Base-by-base conservation (phyloP, 164 flowering plant genomes). In the Buxus sempervirens region DNA sequence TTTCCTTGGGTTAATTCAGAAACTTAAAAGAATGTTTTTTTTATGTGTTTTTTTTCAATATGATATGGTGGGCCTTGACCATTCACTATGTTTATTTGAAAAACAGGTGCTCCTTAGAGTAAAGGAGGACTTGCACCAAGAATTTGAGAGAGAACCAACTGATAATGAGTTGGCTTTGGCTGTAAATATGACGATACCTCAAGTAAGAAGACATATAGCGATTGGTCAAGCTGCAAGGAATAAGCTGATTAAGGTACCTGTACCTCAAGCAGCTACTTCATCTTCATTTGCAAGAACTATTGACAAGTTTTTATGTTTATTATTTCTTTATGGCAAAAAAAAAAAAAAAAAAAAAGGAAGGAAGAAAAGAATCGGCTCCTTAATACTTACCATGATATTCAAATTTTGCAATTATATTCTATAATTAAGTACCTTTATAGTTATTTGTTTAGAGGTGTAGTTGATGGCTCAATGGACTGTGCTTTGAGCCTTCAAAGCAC, bases 171-270 rank as follows among this genome's bases (percentile, higher is more conserved):
- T 96, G 67, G 97, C 91, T 22, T 79, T 75, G 68, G 88, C 88
- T 59, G 77, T 78, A 49, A 84, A 80, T 53, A 86, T 82, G 90
- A 67, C 70, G 64, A 78, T 66, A n/a, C 22, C 53, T 62, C 74
- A 86, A 72, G 71, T 88, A 21, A 78, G 81, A 71, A 88, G 66
- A 75, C 78, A 79, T 1, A 54, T 92, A 70, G 93, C 83, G 63
- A 82, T 85, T 73, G 99, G 97, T 73, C 82, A 51, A 71, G 98
- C 99, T 24, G 96, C 98, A 42, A 82, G 97, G 76, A 87, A 82
- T 81, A 92, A 92, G 81, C 85, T 95, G 67, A 88, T 95, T 72
- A 90, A 88, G 91, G 99, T 90, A 77, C 54, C 36, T 26, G 22
- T 75, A 6, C 27, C 63, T 68, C 28, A 28, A 14, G 7, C 7